Evolutionary conservation across 2,329 filamentous ascomycete species (phyloP), one percentile per base, ranked within the genome.

Genomic region (Microcera coccophila): DNA sequence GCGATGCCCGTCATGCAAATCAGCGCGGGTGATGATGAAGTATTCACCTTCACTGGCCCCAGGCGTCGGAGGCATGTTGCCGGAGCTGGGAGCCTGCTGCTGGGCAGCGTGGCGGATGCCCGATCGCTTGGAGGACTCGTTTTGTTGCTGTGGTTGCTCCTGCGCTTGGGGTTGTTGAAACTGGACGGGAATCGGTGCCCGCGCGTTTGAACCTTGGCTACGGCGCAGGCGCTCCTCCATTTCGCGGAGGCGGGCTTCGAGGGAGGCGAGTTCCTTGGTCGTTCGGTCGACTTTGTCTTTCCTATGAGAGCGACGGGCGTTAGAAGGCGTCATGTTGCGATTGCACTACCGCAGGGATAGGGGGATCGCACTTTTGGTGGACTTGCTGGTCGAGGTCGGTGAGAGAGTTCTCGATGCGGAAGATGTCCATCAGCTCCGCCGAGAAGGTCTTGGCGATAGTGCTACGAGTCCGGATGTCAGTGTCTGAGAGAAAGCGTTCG

Each of bases 371-470:
- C 90, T 90, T 91, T 66, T 88, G 79, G 62, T 88, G 79, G 47
- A 95, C 81, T 54, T 85, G 80, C 63, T 84, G 76, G 59, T 86
- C 81, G 26, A 95, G 76, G 49, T 85, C 78, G 59, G 84, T 80
- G 45, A 93, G 62, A 55, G 84, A 84, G 66, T 82, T 85, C 56
- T 93, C 87, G 61, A 96, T 83, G 60, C 86, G 85, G 73, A 96
- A 96, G 56, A 94, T 85, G 63, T 89, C 85, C 73, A 91, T 86
- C 48, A 96, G 75, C 64, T 91, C 87, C 34, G 82, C 75, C 46
- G 89, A 91, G 70, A 96, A 95, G 62, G 85, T 88, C 57, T 82
- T 85, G 41, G 90, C 90, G 67, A 95, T 82, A 48, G 87, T 93
- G 51, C 90, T 95, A 67, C n/a, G n/a, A n/a, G n/a, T n/a, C n/a